Evolutionary conservation across 2,329 filamentous ascomycete genomes (phyloP), one percentile per base, ranked within the genome.

Genomic region (Penicillium sp.): DNA sequence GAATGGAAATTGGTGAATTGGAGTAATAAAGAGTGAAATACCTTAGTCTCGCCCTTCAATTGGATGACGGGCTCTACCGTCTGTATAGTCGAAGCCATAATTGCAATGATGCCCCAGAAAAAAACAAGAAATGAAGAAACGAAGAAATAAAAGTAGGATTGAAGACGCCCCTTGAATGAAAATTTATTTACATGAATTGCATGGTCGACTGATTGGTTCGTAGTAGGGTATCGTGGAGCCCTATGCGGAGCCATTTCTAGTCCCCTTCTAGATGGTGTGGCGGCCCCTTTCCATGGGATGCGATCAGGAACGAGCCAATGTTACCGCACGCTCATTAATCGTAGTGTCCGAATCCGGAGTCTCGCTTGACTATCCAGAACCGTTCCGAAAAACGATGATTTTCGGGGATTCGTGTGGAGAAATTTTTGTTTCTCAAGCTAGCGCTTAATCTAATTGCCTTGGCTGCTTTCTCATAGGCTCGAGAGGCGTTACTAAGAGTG

Each of bases 241-340:
- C 49, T 54, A 50, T 41, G 46, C 47, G 54, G 48, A 54, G 41
- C 46, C 54, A 20, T 33, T 49, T 52, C 46, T 52, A 47, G 48
- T 40, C 54, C 39, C 43, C 38, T 56, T 56, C 54, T 42, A 52
- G 52, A 48, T 24, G 42, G 10, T 23, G 28, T 49, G 46, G 48
- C 48, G 45, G 39, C 44, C 50, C 48, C 52, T 40, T 42, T 47
- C 52, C 49, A 44, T 52, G 54, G 52, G 52, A 54, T 52, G 42
- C 28, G 29, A 32, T 7, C 33, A 15, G 12, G 5, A 12, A 27
- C 35, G 28, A 28, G 37, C 54, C 52, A 56, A 54, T 54, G 32
- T 41, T 9, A 50, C 23, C 7, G 3, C 12, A n/a, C 27, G 13
- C 10, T 25, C 20, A 41, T 18, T 35, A 8, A 7, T 32, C 38